Evolutionary conservation across 139 green algal genomes (phyloP), one percentile per base, ranked within the genome.

Genomic region (Spirogloea muscicola): DNA sequence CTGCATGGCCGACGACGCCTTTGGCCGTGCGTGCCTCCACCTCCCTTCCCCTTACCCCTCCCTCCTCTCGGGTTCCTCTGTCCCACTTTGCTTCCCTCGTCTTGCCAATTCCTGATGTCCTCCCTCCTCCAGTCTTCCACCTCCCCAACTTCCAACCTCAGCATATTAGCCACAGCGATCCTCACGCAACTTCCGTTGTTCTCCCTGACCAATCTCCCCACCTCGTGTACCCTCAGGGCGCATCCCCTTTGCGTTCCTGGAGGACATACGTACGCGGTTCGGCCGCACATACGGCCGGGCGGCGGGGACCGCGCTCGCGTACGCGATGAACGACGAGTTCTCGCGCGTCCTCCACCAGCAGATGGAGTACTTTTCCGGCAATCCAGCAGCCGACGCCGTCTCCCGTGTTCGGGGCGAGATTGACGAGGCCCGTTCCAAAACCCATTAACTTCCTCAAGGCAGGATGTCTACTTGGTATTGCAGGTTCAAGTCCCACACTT

Each of bases 171-270:
- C n/a, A n/a, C n/a, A n/a, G n/a, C n/a, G n/a, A n/a, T n/a, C n/a
- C n/a, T n/a, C n/a, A n/a, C n/a, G n/a, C n/a, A n/a, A n/a, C n/a
- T n/a, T n/a, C n/a, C n/a, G n/a, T n/a, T n/a, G n/a, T n/a, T n/a
- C n/a, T n/a, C n/a, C n/a, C n/a, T n/a, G n/a, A n/a, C n/a, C n/a
- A n/a, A n/a, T n/a, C n/a, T n/a, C n/a, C n/a, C n/a, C n/a, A n/a
- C n/a, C n/a, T n/a, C n/a, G n/a, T n/a, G n/a, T n/a, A n/a, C n/a
- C 9, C 7, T 2, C 69, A 79, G 66, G 90, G 60, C 79, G 91
- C 21, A 84, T 97, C 1, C 91, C 93, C 1, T 97, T 94, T 79
- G 85, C 85, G 0, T 96, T 95, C 70, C 82, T 97, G 58, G 90
- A 96, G 1, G 93, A 97, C 55, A 36, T 97, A 3, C 58, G 73